Evolutionary conservation across 129 eudicot species (phyloP).

Genomic region (Flaveria linearis): DNA sequence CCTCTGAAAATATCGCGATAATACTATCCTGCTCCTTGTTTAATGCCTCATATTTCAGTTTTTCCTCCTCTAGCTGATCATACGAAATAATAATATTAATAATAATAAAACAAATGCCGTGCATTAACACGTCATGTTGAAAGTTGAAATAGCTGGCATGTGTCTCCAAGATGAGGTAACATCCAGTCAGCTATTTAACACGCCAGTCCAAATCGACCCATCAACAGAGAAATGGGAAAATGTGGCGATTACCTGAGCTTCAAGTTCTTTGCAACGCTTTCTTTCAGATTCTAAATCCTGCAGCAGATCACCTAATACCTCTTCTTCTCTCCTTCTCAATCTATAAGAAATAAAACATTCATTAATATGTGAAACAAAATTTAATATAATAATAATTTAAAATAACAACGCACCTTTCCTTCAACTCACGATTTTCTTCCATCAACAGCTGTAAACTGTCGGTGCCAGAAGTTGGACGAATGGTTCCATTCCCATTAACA

Average conservation of each 20-base stretch:
- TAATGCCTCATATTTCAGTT: slow-evolving; percentile 42
- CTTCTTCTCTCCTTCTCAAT: slow-evolving; percentile 62
- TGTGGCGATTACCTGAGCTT: slow-evolving; percentile 53
- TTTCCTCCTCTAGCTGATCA: slow-evolving; percentile 53
- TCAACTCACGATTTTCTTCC: slow-evolving; percentile 63
- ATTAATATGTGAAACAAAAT: not conserved
- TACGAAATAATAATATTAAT: not conserved
- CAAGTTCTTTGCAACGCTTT: slow-evolving; percentile 61
- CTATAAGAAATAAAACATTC: slow-evolving; percentile 36
- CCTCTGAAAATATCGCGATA: slow-evolving; percentile 69
- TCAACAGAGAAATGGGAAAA: not conserved
- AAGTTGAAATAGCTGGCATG: too few species aligned
- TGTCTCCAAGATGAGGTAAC: too few species aligned
- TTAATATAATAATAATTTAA: not conserved
- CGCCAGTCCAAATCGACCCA: not conserved
- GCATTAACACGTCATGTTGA: not conserved
- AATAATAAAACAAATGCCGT: not conserved
- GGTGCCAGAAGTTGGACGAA: slow-evolving; percentile 26
- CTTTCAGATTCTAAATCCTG: slow-evolving; percentile 57
- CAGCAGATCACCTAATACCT: slow-evolving; percentile 49
- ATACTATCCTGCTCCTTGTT: slow-evolving; percentile 72
- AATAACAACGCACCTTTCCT: slow-evolving; percentile 52
- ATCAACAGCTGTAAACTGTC: slow-evolving; percentile 34
- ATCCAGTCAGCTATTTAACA: not conserved
- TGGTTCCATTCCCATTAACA: slow-evolving; percentile 26